A percentile compares a stretch with the other conserved stretches of the same genome.
phyloP scores from a whole-genome alignment of 495 filamentous ascomycete genomes.

The Neurospora sp. region DNA sequence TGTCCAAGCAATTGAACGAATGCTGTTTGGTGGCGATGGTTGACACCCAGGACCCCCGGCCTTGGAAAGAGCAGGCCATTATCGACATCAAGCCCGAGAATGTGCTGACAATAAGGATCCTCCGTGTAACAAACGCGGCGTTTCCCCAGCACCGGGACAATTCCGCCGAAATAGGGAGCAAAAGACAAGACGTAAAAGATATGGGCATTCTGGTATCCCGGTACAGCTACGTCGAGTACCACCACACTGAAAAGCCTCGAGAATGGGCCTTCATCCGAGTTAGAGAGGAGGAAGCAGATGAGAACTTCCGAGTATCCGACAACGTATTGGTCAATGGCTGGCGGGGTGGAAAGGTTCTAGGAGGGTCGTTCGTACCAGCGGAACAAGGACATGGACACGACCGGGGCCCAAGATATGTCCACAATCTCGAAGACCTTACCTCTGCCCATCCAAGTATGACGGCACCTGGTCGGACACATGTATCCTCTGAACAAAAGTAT shows the following conservation, averaged over 20 bases:
- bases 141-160: slow-evolving; percentile 32
- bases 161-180: background rate
- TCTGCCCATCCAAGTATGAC: too few species aligned
- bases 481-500: slow-evolving; percentile 35
- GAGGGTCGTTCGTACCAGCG: slow-evolving; percentile 25
- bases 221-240: slow-evolving; percentile 19
- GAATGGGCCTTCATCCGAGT: slow-evolving; percentile 25
- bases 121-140: slow-evolving; percentile 43
- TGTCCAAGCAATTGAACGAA: slow-evolving; percentile 13
- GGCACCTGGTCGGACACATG: background rate
- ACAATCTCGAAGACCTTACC: background rate
- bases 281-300: slow-evolving; percentile 14
- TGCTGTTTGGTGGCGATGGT: slow-evolving; percentile 41
- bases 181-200: slow-evolving; percentile 13
- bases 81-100: slow-evolving; percentile 27
- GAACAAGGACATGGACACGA: background rate
- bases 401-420: background rate
- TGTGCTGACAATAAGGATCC: too few species aligned
- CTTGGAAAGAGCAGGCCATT: slow-evolving; percentile 31
- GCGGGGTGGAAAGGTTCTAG: slow-evolving; percentile 28
- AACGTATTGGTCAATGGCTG: slow-evolving; percentile 22
- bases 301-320: background rate
- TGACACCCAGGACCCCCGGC: slow-evolving; percentile 30
- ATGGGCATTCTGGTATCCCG: slow-evolving; percentile 30
- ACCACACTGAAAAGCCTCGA: slow-evolving; percentile 12